Evolutionary conservation across 305 asterid genomes (phyloP), one percentile per base, ranked within the genome.

Genomic region (Lippia alba): DNA sequence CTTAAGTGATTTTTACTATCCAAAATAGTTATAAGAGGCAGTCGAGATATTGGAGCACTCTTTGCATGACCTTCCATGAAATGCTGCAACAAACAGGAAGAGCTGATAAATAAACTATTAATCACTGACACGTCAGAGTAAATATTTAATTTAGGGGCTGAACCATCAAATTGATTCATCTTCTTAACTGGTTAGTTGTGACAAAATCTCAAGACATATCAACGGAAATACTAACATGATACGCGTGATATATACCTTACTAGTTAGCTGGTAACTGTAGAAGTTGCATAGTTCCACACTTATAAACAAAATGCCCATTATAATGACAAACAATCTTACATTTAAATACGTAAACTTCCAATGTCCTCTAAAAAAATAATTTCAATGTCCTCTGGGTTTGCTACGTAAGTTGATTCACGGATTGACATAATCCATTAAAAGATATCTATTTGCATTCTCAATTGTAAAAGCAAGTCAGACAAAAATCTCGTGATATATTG

Each of bases 21-120:
- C 87, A 89, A 73, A 71, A 92, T 80, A 45, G 96, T 86, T 72
- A 95, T 79, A 61, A 95, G 92, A 76, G 97, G 98, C 71, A 95
- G 73, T 78, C 99, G 93, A 76, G 94, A 82, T 87, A 95, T 95
- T 72, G 99, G 98, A 80, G 96, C 91, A 85, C 85, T 95, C 85
- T 89, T 95, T 56, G 99, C 87, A 81, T 95, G 96, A 75, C 99
- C 98, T 87, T 95, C 98, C 99, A 95, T 92, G 82, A 95, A 95
- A 90, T 95, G 98, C 99, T 95, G 94, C 77, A 67, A 79, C 67
- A 81, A 62, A 45, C 81, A 85, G 75, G 74, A 73, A 78, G 75
- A 71, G 76, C 54, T 67, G 71, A 76, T 59, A 48, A 80, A 66
- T 81, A 66, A 83, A 62, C 30, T 46, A 12, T 45, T 32, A 72